These are phyloP conservation scores for barrel medic (Medicago truncatula) DNA, from an alignment of 306 rosid genomes.

Conservation along the genomic window MtrunA17r5.0-ANR NC_053044.1:35108501-35109000, in stretches of 20 bases:
- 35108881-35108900: neutral
- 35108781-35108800: neutral
- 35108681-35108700: conserved; percentile 19
- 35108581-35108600: neutral
- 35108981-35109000: neutral
- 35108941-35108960: neutral
- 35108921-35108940: neutral
- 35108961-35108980: neutral
- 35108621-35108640: neutral
- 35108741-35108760: conserved; percentile 1
- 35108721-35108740: conserved; percentile 6
- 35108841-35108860: neutral
- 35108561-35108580: neutral
- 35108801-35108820: conserved; percentile 23
- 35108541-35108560: conserved; percentile 17
- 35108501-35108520: conserved; percentile 6
- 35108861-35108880: neutral
- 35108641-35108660: neutral
- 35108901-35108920: neutral
- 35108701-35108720: conserved; percentile 6
- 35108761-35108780: conserved; percentile 20
- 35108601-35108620: conserved; percentile 6
- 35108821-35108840: conserved; percentile 27
- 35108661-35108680: conserved; percentile 12
- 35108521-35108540: neutral